These are phyloP conservation scores for Globisporangium okanoganense DNA, from an alignment of 352 stramenopile species.

Conservation along the genomic window DNA sequence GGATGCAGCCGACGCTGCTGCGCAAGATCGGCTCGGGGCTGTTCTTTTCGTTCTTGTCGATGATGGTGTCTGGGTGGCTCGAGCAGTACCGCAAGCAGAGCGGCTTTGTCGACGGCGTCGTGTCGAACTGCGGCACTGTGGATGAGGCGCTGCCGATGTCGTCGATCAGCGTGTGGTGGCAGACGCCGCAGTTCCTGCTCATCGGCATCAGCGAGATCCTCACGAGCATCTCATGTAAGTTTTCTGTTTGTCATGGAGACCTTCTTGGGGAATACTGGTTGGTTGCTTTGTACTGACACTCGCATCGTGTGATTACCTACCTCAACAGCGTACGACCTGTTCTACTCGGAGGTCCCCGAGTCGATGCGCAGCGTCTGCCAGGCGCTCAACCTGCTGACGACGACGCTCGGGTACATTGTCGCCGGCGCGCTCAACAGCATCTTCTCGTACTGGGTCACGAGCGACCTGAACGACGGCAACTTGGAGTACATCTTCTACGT, in stretches of 20 bases:
- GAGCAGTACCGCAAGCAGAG: conserved; percentile 70
- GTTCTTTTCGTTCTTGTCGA: conserved; percentile 73
- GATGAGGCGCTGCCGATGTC: conserved; percentile 71
- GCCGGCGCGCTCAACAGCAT: conserved; percentile 80
- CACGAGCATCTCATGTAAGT: conserved; percentile 85
- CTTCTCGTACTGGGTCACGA: conserved; percentile 89
- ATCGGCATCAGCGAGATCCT: conserved; percentile 89
- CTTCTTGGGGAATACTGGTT: too few relatives aligned
- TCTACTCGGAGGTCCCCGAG: conserved; percentile 90
- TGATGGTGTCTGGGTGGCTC: conserved; percentile 63
- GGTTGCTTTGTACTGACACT: not conserved
- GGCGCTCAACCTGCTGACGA: conserved; percentile 88
- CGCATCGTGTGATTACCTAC: not conserved
- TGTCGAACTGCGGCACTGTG: conserved; percentile 73
- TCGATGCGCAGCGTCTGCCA: conserved; percentile 90
- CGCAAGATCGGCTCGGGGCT: conserved; percentile 88
- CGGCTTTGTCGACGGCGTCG: conserved; percentile 38
- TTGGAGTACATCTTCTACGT: conserved; percentile 90
- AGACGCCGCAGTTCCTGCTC: conserved; percentile 89
- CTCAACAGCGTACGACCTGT: conserved; percentile 81
- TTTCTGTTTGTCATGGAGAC: not conserved
- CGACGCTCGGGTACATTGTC: conserved; percentile 86
- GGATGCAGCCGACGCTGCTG: conserved; percentile 72
- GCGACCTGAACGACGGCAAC: conserved; percentile 87
- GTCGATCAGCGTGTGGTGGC: conserved; percentile 85